Conservation (phyloP, 2,329 filamentous ascomycete species). For the Didymella exigua region DNA sequence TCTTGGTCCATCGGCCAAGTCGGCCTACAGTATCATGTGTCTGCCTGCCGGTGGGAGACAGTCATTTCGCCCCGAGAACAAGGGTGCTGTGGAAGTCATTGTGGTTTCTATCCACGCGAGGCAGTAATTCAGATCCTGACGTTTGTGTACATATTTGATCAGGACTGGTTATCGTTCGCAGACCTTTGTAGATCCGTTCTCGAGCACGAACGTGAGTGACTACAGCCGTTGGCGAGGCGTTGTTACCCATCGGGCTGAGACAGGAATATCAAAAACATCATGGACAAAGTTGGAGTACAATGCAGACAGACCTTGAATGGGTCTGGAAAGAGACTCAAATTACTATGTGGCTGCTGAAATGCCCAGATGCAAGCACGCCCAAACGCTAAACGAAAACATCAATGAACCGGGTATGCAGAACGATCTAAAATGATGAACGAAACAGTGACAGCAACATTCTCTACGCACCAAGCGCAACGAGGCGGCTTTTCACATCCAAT, state of each 20-base stretch:
- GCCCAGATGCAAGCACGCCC: neutral
- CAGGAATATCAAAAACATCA: too few relatives aligned
- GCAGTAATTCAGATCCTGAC: too few relatives aligned
- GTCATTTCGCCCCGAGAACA: neutral
- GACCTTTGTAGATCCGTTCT: too few relatives aligned
- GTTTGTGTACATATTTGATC: too few relatives aligned
- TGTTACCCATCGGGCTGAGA: too few relatives aligned
- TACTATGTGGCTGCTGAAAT: constrained; percentile 2
- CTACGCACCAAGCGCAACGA: constrained; percentile 37
- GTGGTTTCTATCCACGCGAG: too few relatives aligned
- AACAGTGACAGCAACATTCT: neutral
- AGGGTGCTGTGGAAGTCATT: neutral
- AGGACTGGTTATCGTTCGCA: too few relatives aligned
- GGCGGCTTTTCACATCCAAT: constrained; percentile 39
- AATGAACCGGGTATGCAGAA: constrained; percentile 6
- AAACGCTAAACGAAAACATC: constrained; percentile 10
- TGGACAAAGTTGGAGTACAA: too few relatives aligned
- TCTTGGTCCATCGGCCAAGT: neutral
- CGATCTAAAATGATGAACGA: neutral
- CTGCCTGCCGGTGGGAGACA: neutral
- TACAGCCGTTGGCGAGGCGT: too few relatives aligned
- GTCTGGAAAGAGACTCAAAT: neutral
- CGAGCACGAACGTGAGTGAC: too few relatives aligned
- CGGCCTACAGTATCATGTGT: constrained; percentile 1
- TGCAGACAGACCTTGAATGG: too few relatives aligned